phyloP scores from a whole-genome alignment of 129 eudicot species.

The Solidago caesia region DNA sequence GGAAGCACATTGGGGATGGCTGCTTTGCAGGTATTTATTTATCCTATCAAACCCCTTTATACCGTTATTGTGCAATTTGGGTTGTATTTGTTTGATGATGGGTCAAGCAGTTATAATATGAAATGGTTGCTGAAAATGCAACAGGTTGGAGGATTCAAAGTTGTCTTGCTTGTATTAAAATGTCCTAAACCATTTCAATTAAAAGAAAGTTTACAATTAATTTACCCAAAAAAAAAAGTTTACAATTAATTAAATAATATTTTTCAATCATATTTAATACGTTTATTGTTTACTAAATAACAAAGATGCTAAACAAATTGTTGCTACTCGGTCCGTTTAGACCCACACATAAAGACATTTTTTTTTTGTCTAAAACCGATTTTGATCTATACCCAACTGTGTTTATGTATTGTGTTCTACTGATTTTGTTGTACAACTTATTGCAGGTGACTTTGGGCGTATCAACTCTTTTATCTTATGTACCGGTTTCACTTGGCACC shows the following conservation, averaged over 20 bases:
- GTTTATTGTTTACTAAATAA: not conserved
- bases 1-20: constrained; percentile 97
- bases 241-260: not conserved
- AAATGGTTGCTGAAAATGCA: not conserved
- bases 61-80: not conserved
- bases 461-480: constrained; percentile 81
- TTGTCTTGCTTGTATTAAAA: not conserved
- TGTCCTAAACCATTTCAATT: not conserved
- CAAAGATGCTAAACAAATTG: too few species aligned
- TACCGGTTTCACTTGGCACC: constrained; percentile 85
- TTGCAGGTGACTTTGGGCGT: constrained; percentile 91
- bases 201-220: not conserved
- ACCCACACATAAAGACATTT: too few species aligned
- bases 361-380: too few species aligned
- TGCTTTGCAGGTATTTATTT: constrained; percentile 72
- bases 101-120: not conserved
- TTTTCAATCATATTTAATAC: not conserved
- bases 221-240: too few species aligned
- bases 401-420: not conserved
- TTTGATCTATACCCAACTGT: not conserved
- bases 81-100: not conserved
- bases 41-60: not conserved
- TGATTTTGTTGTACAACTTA: not conserved
- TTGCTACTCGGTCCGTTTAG: too few species aligned
- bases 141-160: not conserved